phyloP scores from a whole-genome alignment of 345 rosid genomes.

The Aethionema arabicum region DNA sequence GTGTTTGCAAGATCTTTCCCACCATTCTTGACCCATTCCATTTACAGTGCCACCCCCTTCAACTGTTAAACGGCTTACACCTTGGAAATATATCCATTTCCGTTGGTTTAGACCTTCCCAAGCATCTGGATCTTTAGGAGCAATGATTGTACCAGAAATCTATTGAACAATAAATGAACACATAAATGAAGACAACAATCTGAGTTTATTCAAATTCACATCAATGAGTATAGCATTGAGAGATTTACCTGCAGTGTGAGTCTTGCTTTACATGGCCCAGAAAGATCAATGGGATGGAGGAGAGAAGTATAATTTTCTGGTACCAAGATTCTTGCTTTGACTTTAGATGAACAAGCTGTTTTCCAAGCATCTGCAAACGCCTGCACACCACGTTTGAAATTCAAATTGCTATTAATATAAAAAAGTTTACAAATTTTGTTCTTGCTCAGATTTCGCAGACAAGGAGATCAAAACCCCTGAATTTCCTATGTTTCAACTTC shows the following conservation, averaged over 20 bases:
- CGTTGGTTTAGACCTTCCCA: slow-evolving; percentile 75
- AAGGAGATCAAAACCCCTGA: neutral
- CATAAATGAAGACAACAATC: slow-evolving; percentile 3
- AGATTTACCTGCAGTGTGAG: slow-evolving; percentile 61
- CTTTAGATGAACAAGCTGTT: slow-evolving; percentile 64
- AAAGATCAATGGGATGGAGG: slow-evolving; percentile 59
- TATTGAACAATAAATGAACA: slow-evolving; percentile 20
- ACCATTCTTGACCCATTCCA: slow-evolving; percentile 89
- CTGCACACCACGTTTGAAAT: slow-evolving; percentile 38
- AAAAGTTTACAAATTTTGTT: neutral
- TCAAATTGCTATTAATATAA: neutral
- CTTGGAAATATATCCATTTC: slow-evolving; percentile 78
- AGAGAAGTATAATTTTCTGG: slow-evolving; percentile 57
- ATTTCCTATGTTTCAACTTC: neutral
- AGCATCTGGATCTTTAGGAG: slow-evolving; percentile 68
- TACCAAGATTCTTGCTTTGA: slow-evolving; percentile 48
- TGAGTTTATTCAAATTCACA: neutral
- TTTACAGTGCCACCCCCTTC: slow-evolving; percentile 77
- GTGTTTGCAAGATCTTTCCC: slow-evolving; percentile 80
- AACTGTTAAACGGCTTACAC: slow-evolving; percentile 66
- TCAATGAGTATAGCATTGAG: too few relatives aligned
- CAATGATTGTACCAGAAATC: slow-evolving; percentile 74
- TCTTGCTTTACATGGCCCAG: slow-evolving; percentile 82
- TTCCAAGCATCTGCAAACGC: slow-evolving; percentile 68
- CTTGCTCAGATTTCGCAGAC: neutral